A percentile compares a stretch with the other conserved stretches of the same genome.
phyloP scores from a whole-genome alignment of 2,329 filamentous ascomycete species.

The Talaromyces marneffei region DNA sequence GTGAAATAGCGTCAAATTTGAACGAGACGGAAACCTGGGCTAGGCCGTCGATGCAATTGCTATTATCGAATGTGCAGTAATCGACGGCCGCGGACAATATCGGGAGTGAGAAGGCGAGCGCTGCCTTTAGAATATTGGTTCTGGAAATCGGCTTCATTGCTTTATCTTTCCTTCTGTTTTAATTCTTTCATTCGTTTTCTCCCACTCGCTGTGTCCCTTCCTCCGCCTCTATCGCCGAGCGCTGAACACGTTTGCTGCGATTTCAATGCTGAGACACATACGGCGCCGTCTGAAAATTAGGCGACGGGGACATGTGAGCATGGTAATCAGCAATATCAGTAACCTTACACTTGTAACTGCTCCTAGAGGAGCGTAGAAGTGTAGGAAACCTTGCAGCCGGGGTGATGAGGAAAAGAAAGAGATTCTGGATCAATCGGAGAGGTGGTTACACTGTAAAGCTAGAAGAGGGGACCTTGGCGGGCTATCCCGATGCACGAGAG shows the following conservation, averaged over 20 bases:
- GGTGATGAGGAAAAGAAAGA: neutral
- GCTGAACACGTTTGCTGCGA: neutral
- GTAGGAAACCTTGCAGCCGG: neutral
- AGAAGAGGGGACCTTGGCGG: neutral
- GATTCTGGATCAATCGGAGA: neutral
- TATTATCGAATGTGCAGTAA: conserved; percentile 31
- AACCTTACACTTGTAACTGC: neutral
- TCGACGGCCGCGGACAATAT: neutral
- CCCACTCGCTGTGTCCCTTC: neutral
- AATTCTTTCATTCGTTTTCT: neutral
- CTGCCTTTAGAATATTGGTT: neutral
- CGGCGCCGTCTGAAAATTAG: neutral
- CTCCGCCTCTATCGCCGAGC: neutral
- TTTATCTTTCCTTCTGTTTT: neutral
- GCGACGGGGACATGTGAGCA: neutral
- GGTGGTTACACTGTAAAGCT: neutral
- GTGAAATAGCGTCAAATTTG: conserved; percentile 30
- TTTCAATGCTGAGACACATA: neutral
- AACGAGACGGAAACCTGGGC: conserved; percentile 33
- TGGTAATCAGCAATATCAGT: neutral
- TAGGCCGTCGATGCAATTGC: conserved; percentile 32
- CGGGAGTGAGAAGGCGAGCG: neutral
- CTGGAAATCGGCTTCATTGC: conserved; percentile 3
- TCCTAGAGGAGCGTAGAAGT: neutral
- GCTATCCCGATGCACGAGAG: neutral